A percentile compares a stretch with the other conserved stretches of the same genome.
Conservation (phyloP, 139 green algal species). For the Tetraselmis chui region DNA sequence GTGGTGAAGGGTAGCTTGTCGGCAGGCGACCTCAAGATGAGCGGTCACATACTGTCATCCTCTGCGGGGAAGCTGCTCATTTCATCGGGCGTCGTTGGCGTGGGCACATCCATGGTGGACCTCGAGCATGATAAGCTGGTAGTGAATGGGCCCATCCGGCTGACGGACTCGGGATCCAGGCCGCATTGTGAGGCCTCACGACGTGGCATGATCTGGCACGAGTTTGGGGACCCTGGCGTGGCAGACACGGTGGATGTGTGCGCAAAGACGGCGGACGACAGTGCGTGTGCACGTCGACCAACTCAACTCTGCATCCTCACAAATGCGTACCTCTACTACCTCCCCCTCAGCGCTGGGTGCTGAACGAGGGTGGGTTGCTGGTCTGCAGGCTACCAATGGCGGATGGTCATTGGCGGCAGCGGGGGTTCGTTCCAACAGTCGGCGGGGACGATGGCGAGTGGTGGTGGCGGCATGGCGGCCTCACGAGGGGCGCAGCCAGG, state of each 20-base stretch:
- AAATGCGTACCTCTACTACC: no score
- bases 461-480: not conserved
- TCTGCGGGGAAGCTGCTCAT: conserved; percentile 9
- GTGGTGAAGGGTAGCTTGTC: not conserved
- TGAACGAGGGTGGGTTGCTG: no score
- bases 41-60: conserved; percentile 3
- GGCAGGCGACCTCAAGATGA: conserved; percentile 2
- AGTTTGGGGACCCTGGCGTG: conserved; percentile 7
- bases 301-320: no score
- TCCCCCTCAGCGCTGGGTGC: no score
- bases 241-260: conserved; percentile 6
- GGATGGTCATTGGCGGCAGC: not conserved
- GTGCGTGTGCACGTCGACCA: no score
- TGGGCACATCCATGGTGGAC: conserved; percentile 1
- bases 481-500: not conserved
- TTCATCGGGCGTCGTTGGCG: not conserved
- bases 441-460: not conserved
- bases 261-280: not conserved
- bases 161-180: not conserved
- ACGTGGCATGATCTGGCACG: conserved; percentile 15
- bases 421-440: no score
- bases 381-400: not conserved
- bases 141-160: conserved; percentile 10
- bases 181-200: conserved; percentile 1
- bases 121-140: conserved; percentile 14